A percentile compares a stretch with the other conserved stretches of the same genome.
Conservation (phyloP, 495 filamentous ascomycete genomes). For the Aspergillus indologenus region DNA sequence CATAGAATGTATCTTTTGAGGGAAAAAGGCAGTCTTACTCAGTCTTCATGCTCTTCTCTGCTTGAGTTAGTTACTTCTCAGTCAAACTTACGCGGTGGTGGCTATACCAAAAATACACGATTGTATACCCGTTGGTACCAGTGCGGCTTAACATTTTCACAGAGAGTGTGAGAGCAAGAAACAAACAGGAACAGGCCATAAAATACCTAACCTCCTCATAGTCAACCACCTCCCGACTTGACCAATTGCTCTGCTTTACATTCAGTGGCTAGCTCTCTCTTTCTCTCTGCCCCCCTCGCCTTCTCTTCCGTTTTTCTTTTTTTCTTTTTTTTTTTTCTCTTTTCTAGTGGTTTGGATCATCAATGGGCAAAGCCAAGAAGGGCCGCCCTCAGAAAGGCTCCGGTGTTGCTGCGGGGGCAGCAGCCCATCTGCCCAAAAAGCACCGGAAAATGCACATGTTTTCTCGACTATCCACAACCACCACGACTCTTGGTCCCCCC, state of each 20-base stretch:
- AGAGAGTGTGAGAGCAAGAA: no score
- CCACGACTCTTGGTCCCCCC: no score
- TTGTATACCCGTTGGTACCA: not conserved
- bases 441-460: slow-evolving; percentile 28
- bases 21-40: no score
- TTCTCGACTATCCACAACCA: slow-evolving; percentile 21
- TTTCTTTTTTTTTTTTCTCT: no score
- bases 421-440: slow-evolving; percentile 10
- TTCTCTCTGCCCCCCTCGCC: no score
- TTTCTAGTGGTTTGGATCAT: no score
- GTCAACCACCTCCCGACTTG: not conserved
- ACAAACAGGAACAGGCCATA: no score
- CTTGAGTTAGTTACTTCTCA: no score
- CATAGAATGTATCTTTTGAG: no score
- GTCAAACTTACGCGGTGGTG: not conserved
- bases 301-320: no score
- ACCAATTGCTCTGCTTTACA: not conserved
- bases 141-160: not conserved
- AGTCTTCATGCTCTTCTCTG: no score
- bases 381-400: not conserved
- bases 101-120: not conserved
- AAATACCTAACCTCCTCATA: not conserved
- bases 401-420: not conserved
- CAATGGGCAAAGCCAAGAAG: slow-evolving; percentile 24
- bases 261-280: no score